Conservation (phyloP, 1,284 basidiomycete species). For the Amylostereum areolatum region DNA sequence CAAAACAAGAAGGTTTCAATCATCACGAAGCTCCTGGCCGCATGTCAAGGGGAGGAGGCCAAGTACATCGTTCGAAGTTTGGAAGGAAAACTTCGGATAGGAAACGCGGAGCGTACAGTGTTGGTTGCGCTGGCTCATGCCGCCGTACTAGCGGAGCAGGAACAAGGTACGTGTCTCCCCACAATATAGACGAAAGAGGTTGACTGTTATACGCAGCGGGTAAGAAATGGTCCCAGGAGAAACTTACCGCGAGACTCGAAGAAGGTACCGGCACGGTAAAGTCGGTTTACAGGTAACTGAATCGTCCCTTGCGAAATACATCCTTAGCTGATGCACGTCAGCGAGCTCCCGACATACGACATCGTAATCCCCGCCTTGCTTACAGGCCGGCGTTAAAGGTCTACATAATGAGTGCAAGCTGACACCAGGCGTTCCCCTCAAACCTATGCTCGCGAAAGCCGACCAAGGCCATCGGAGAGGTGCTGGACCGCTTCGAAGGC, state of each 20-base stretch:
- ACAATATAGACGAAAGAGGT: conserved; percentile 4
- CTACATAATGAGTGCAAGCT: conserved; percentile 81
- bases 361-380: conserved; percentile 90
- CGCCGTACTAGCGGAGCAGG: conserved; percentile 72
- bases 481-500: conserved; percentile 94
- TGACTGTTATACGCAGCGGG: conserved; percentile 36
- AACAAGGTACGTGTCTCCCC: conserved; percentile 42
- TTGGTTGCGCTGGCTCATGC: conserved; percentile 87
- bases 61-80: conserved; percentile 96
- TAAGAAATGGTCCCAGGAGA: conserved; percentile 73
- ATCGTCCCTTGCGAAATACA: neutral
- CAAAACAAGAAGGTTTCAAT: conserved; percentile 94
- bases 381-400: conserved; percentile 68
- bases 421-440: conserved; percentile 92
- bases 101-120: conserved; percentile 92
- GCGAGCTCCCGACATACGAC: conserved; percentile 94
- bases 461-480: conserved; percentile 98
- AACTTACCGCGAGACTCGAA: conserved; percentile 72
- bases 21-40: conserved; percentile 91
- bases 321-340: conserved; percentile 24
- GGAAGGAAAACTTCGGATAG: conserved; percentile 96
- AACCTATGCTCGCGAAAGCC: conserved; percentile 99
- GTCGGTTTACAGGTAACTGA: conserved; percentile 79
- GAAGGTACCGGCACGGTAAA: conserved; percentile 79
- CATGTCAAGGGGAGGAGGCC: conserved; percentile 84